Evolutionary conservation across 371 early-diverging fungal genomes (phyloP).

Genomic region (Mucor lusitanicus): DNA sequence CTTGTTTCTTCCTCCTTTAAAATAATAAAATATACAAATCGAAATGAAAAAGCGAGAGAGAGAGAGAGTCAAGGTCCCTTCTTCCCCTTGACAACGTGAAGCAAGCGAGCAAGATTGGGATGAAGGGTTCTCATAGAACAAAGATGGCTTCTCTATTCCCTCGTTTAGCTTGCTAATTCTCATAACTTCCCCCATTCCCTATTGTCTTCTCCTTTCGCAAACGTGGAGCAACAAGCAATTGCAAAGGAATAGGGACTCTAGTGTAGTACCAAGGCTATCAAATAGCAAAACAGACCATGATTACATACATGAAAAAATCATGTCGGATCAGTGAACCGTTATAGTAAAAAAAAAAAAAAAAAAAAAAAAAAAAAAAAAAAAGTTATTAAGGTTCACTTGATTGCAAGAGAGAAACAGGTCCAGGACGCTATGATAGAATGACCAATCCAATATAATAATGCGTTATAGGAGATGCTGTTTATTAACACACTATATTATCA

Average conservation of each 20-base stretch:
- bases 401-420: neutral
- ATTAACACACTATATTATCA: neutral
- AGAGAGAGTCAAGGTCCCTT: neutral
- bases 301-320: constrained; percentile 1
- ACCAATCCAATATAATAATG: neutral
- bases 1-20: neutral
- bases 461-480: neutral
- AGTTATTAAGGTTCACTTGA: neutral
- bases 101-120: neutral
- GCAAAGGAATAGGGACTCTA: neutral
- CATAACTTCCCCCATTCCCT: neutral
- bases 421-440: neutral
- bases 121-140: neutral
- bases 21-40: constrained; percentile 1
- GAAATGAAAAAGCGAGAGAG: neutral
- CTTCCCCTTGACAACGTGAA: constrained; percentile 1
- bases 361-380: neutral
- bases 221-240: constrained; percentile 8
- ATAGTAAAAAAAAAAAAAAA: neutral
- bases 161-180: neutral
- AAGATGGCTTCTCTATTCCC: neutral
- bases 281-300: constrained; percentile 1
- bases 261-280: neutral
- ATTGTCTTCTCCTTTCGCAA: neutral
- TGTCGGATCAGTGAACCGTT: neutral